phyloP scores from a whole-genome alignment of 441 rosid species.

The Bocquillonia castaneifolia region DNA sequence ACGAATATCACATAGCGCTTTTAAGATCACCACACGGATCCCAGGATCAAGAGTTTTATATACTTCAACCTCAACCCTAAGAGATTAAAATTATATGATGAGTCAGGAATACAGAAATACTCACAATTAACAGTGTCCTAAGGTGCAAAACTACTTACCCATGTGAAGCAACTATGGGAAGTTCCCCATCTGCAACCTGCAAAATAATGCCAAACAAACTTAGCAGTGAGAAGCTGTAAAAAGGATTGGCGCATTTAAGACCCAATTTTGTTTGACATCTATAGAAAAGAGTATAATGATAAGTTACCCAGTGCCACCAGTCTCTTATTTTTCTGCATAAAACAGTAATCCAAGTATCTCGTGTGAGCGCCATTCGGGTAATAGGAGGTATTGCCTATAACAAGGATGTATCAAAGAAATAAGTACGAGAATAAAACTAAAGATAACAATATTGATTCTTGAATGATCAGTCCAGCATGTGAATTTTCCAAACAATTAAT shows the following conservation, averaged over 20 bases:
- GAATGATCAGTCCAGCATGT: not conserved
- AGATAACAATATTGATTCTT: not conserved
- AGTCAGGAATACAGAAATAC: slow-evolving; percentile 27
- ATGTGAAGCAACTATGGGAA: slow-evolving; percentile 89
- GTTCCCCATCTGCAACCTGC: slow-evolving; percentile 97
- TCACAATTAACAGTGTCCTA: slow-evolving; percentile 17
- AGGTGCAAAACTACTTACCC: slow-evolving; percentile 62
- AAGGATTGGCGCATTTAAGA: slow-evolving; percentile 4
- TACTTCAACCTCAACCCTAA: slow-evolving; percentile 68
- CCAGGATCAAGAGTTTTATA: slow-evolving; percentile 91
- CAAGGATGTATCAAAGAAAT: slow-evolving; percentile 19
- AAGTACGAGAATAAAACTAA: slow-evolving; percentile 1
- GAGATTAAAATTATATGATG: slow-evolving; percentile 22
- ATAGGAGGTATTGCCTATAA: slow-evolving; percentile 91
- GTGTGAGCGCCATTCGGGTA: slow-evolving; percentile 91
- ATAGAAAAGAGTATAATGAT: slow-evolving; percentile 28
- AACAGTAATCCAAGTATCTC: slow-evolving; percentile 96
- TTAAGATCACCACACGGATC: slow-evolving; percentile 89
- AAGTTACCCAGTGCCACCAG: slow-evolving; percentile 99
- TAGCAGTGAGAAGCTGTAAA: slow-evolving; percentile 18
- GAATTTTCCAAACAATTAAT: not conserved
- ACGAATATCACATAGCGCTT: slow-evolving; percentile 95
- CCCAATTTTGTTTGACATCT: slow-evolving; percentile 19
- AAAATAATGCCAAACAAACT: slow-evolving; percentile 26
- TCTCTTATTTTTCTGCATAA: slow-evolving; percentile 94